Evolutionary conservation across 441 rosid species (phyloP), one percentile per base, ranked within the genome.

Genomic region (Eutrema salsugineum): DNA sequence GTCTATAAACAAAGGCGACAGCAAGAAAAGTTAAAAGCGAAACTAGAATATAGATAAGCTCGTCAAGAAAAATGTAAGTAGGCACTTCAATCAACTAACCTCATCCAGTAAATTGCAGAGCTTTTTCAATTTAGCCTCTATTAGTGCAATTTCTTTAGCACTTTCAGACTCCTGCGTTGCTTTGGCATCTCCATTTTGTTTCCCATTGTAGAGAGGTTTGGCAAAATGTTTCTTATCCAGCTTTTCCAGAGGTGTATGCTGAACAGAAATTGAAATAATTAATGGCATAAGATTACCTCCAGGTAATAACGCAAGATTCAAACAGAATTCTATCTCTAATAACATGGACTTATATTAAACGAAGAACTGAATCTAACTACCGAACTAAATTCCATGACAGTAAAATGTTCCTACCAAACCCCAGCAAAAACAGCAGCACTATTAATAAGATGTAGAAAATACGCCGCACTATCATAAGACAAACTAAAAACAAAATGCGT

Each of bases 141-240:
- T 75, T 75, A 91, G 71, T 1, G 89, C 98, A 84, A 90, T 77
- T 62, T 88, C 89, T 83, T 91, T 89, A 27, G 77, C 77, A 75
- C 56, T 81, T 49, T 77, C 86, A 14, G 63, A 65, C 72, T 87
- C 93, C 15, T 71, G 85, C 14, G 71, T 46, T 33, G 81, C 66
- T 59, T 83, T 75, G 61, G 87, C 81, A 48, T 48, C 77, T 53
- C 87, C 92, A 70, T 88, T 88, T 74, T 79, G 85, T 70, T 83
- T 83, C 50, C 81, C 73, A 8, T 76, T 83, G 53, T 66, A 88
- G 14, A 72, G 68, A 62, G 86, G 83, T 81, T 87, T 96, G 2
- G 88, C 91, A 86, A 96, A 93, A 79, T 93, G 96, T 77, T 91
- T 96, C 84, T 81, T 91, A 80, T 91, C 97, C 84, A 93, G 83